Percentiles rank a stretch among this genome's conserved stretches.
These are phyloP conservation scores for Fusarium paranaense DNA, from an alignment of 2,329 filamentous ascomycete species.

Conservation along the genomic window DNA sequence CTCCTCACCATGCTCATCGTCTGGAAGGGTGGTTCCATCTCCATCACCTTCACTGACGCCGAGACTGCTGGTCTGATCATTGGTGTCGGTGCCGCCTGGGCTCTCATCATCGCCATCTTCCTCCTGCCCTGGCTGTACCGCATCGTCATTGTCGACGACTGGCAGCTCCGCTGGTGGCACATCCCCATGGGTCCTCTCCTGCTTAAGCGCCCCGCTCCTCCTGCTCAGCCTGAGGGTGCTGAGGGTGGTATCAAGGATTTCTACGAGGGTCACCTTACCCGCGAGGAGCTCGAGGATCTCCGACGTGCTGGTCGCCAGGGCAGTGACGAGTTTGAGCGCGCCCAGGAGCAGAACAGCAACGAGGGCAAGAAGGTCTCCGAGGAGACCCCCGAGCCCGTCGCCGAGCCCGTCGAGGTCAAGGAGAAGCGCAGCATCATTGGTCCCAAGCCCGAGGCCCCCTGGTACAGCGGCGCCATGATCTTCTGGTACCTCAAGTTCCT, in stretches of 20 bases:
- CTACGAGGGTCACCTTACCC: conserved; percentile 67
- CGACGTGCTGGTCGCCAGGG: conserved; percentile 47
- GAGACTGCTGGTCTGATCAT: conserved; percentile 66
- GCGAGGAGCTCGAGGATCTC: conserved; percentile 60
- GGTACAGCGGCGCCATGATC: conserved; percentile 21
- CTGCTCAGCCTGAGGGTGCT: conserved; percentile 74
- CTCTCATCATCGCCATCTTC: conserved; percentile 61
- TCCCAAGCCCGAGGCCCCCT: conserved; percentile 29
- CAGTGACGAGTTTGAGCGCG: conserved; percentile 39
- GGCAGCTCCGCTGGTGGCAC: conserved; percentile 68
- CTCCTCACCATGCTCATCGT: conserved; percentile 72
- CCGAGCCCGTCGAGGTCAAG: conserved; percentile 26
- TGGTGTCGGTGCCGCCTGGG: conserved; percentile 63
- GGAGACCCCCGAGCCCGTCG: not conserved
- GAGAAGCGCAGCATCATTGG: conserved; percentile 34
- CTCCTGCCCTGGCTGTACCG: conserved; percentile 71
- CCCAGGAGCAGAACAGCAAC: conserved; percentile 28
- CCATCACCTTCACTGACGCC: conserved; percentile 50
- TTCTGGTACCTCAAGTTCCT: conserved; percentile 43
- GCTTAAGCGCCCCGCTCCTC: conserved; percentile 55
- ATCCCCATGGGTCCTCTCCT: conserved; percentile 65
- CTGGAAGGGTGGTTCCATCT: conserved; percentile 62
- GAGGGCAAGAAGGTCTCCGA: conserved; percentile 40
- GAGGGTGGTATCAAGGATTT: conserved; percentile 66
- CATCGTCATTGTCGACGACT: conserved; percentile 69